Evolutionary conservation across 352 stramenopile genomes (phyloP), one percentile per base, ranked within the genome.

Genomic region (Aphanomyces astaci): DNA sequence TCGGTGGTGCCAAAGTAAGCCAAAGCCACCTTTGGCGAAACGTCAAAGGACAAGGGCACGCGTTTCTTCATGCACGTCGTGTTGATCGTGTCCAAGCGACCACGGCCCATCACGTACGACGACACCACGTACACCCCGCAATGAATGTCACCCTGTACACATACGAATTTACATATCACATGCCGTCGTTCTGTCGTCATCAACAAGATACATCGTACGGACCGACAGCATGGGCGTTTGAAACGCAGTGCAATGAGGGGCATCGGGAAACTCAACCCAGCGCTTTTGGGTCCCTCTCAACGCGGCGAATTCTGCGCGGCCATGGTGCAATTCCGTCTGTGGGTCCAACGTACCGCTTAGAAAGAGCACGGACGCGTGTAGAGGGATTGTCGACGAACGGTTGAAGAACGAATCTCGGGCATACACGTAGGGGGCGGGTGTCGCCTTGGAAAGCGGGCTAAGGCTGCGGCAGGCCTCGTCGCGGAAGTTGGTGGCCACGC

Each of bases 401-500:
- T 68, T 68, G 9, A 46, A 68, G 51, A 46, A 60, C 3, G 22
- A n/a, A 28, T 69, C 63, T 2, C 32, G 45, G 17, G 4, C 13
- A 33, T 69, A 62, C 3, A 22, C 25, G 36, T 31, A 57, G 19
- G 25, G 15, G 2, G 77, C 59, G 7, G 72, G 66, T 17, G 75
- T 77, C 19, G 65, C 30, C 0, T 77, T 78, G n/a, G 86, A 70
- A 57, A 83, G 67, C 48, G 76, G 71, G 2, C 86, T 71, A 64
- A 84, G 70, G 9, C 13, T 53, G 13, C 5, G 13, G 39, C 84
- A 92, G 32, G 78, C 79, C 32, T 74, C 71, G 36, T 92, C 84
- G 7, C 64, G 73, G 54, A 78, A 87, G 17, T 82, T 79, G 0
- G 84, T 88, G 65, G 88, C 88, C 32, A 90, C 55, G 59, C 84